A percentile compares a stretch with the other conserved stretches of the same genome.
Conservation (phyloP, 768 basidiomycete species). For the Boletus rubescentipes region DNA sequence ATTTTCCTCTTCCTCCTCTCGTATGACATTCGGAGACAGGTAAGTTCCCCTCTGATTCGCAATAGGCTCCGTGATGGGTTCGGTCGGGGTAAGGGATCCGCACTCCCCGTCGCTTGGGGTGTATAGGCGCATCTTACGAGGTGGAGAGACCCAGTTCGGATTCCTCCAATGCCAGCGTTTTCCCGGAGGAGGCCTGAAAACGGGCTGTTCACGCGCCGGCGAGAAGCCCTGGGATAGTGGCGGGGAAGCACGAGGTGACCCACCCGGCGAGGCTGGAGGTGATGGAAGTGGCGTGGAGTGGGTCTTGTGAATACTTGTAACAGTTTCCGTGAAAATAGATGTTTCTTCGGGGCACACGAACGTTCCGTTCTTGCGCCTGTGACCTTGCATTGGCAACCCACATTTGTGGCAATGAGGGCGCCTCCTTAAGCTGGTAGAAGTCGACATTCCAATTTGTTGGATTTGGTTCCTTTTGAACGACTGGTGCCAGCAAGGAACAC, state of each 20-base stretch:
- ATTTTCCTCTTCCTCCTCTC: constrained; percentile 13
- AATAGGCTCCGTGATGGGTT: constrained; percentile 26
- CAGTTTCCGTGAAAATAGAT: constrained; percentile 15
- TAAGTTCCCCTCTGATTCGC: neutral
- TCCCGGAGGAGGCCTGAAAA: constrained; percentile 31
- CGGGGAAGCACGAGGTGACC: constrained; percentile 23
- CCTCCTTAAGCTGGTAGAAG: constrained; percentile 30
- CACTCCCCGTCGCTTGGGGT: constrained; percentile 24
- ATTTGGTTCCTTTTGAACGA: constrained; percentile 3
- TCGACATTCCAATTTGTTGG: constrained; percentile 21
- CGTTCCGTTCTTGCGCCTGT: constrained; percentile 31
- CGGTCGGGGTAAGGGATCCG: constrained; percentile 31
- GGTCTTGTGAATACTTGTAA: constrained; percentile 12
- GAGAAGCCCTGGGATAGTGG: constrained; percentile 14
- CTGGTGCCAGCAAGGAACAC: neutral
- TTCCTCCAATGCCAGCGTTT: constrained; percentile 35
- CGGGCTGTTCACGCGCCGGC: constrained; percentile 16
- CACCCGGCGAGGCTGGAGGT: constrained; percentile 26
- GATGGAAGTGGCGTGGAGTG: constrained; percentile 28
- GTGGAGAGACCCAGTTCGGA: constrained; percentile 35
- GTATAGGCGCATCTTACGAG: constrained; percentile 25
- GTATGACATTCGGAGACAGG: constrained; percentile 1
- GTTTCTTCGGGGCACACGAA: constrained; percentile 28
- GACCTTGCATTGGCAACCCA: constrained; percentile 33
- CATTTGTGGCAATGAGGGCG: constrained; percentile 37